Evolutionary conservation across 352 stramenopile species (phyloP).

Genomic region (Phytophthora lateralis): DNA sequence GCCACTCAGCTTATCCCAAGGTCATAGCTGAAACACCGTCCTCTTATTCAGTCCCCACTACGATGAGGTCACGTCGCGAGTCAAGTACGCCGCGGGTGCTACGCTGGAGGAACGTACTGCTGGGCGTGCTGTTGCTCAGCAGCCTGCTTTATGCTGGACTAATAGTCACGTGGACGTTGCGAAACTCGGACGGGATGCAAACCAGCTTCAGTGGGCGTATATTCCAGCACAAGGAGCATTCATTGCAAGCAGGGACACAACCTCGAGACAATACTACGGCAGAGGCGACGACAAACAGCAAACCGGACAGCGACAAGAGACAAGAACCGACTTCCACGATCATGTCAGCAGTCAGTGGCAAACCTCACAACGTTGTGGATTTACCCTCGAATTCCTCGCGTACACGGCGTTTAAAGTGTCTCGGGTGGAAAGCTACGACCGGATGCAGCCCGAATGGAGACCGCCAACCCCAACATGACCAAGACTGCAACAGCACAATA

Average conservation of each 20-base stretch:
- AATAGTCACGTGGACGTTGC: conserved; percentile 10
- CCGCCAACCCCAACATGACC: conserved; percentile 15
- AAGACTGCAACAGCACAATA: conserved; percentile 23
- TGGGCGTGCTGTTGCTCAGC: conserved; percentile 12
- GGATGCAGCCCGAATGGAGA: conserved; percentile 18
- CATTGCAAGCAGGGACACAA: background rate
- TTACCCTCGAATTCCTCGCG: conserved; percentile 23
- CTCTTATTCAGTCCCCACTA: no score
- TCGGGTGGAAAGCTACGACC: conserved; percentile 22
- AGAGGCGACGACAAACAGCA: background rate
- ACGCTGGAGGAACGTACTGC: conserved; percentile 5
- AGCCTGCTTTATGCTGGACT: conserved; percentile 15
- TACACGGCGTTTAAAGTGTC: conserved; percentile 14
- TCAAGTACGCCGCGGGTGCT: background rate
- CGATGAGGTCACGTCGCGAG: conserved; percentile 9
- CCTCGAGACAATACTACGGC: no score
- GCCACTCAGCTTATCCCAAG: background rate
- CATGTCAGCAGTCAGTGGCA: background rate
- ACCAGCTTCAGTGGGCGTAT: background rate
- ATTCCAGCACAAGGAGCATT: background rate
- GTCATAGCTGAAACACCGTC: conserved; percentile 1
- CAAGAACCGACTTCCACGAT: background rate
- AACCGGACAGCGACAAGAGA: background rate
- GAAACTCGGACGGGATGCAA: background rate
- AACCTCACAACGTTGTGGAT: background rate